Base-by-base conservation (phyloP, 2,329 filamentous ascomycete species). In the Lachnellula arida region DNA sequence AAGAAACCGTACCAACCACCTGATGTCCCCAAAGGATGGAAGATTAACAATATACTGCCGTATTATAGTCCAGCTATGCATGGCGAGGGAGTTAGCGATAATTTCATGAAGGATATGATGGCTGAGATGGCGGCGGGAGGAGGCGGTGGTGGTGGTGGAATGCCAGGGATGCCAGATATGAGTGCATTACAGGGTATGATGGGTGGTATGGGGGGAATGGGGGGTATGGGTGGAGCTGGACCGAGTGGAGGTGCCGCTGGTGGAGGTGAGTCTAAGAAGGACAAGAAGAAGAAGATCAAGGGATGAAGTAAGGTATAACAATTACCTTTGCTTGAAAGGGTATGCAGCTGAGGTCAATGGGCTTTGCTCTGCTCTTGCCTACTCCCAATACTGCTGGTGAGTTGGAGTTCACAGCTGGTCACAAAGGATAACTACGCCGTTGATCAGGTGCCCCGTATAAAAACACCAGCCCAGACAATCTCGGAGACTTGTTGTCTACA, bases 91-190 rank as follows among this genome's bases (percentile, higher is more conserved):
- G 90, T 97, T 11, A 92, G 85, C 60, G 94, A 99, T 72, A 96
- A 97, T 69, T 84, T 97, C 59, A 85, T 97, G 68, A 91, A 94
- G 77, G 92, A 97, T 65, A 96, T 97, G 80, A 96, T 97, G 92
- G 87, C 85, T 68, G 91, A 95, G 76, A 96, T 97, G 90, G 78
- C 81, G 50, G 64, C 65, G 19, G 60, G 63, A 28, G 62, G 61
- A 15, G 60, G 63, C 28, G 46, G 34, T 11, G 34, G 57, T 17
- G 60, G 51, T 42, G 59, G 49, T 23, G 61, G 74, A 4, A 69
- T 74, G 65, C 70, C 72, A 4, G 69, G 69, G 46, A 66, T 64
- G 68, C 65, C 60, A 49, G 73, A 76, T 60, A 72, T 76, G 61
- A 70, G 70, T 50, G 70, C 72, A 34, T 76, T 81, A 73, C 77